phyloP scores from a whole-genome alignment of 1,284 basidiomycete genomes.

The Ustilago sp. region DNA sequence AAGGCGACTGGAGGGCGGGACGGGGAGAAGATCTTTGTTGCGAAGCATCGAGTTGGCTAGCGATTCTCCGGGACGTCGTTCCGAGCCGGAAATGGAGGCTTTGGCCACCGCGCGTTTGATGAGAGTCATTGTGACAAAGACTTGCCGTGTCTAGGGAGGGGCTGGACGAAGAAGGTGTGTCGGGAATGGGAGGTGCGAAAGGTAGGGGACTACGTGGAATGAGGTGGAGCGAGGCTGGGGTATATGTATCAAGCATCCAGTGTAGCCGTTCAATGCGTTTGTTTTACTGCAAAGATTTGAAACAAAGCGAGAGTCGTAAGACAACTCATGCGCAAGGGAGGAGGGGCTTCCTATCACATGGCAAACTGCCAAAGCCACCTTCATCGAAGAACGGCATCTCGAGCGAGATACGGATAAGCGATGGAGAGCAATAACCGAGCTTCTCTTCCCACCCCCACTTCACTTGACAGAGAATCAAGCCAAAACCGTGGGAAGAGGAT shows the following conservation, averaged over 20 bases:
- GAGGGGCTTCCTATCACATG: constrained; percentile 8
- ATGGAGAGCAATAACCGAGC: no score
- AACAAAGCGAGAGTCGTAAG: neutral
- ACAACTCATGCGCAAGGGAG: neutral
- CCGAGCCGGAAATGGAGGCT: constrained; percentile 40
- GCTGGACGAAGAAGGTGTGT: neutral
- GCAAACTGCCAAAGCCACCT: neutral
- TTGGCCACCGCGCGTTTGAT: constrained; percentile 35
- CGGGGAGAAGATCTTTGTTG: constrained; percentile 59
- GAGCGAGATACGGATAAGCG: constrained; percentile 16
- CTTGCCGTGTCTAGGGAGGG: neutral
- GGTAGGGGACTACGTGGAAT: neutral
- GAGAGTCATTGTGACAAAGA: constrained; percentile 22
- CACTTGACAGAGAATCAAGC: neutral
- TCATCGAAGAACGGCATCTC: constrained; percentile 17
- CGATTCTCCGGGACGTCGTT: constrained; percentile 42
- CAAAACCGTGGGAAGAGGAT: neutral
- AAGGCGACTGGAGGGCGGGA: constrained; percentile 51
- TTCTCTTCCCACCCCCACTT: neutral
- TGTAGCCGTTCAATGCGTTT: no score
- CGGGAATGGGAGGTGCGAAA: neutral
- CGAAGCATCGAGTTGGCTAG: constrained; percentile 42
- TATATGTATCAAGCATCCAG: neutral
- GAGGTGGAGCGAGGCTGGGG: neutral
- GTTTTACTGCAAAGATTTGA: no score